Evolutionary conservation across 1,284 basidiomycete species (phyloP).

Genomic region (Xerocomus amazonicus): DNA sequence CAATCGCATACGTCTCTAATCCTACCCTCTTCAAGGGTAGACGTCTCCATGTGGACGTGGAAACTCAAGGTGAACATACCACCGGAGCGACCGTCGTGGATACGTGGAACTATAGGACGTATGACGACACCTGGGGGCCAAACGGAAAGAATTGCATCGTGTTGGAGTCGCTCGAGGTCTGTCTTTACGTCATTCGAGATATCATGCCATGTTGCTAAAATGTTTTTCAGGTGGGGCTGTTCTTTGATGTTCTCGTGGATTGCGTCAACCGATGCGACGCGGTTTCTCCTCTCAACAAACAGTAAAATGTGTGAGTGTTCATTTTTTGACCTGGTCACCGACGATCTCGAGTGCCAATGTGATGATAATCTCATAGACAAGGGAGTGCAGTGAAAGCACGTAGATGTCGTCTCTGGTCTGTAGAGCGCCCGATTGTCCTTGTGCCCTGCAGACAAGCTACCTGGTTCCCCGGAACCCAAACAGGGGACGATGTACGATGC

Average conservation of each 20-base stretch:
- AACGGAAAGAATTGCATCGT: slow-evolving; percentile 72
- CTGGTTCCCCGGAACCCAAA: no score
- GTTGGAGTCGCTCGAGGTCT: slow-evolving; percentile 60
- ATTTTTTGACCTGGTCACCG: no score
- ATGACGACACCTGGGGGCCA: slow-evolving; percentile 62
- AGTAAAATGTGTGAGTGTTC: no score
- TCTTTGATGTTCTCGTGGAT: slow-evolving; percentile 64
- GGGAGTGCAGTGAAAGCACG: no score
- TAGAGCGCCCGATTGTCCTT: no score
- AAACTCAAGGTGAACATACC: slow-evolving; percentile 59
- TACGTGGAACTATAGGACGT: slow-evolving; percentile 56
- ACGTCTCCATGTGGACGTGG: slow-evolving; percentile 73
- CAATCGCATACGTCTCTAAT: slow-evolving; percentile 64
- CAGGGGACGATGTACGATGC: no score
- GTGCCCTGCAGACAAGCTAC: no score
- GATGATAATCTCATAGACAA: no score
- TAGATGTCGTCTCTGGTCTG: no score
- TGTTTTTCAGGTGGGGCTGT: slow-evolving; percentile 48
- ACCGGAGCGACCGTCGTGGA: slow-evolving; percentile 77
- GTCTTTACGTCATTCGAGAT: no score
- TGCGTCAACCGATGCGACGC: slow-evolving; percentile 57
- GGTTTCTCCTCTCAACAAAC: slow-evolving; percentile 50
- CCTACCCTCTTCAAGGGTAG: slow-evolving; percentile 60
- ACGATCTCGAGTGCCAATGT: no score
- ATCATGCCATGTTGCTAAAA: not conserved